A percentile compares a stretch with the other conserved stretches of the same genome.
phyloP scores from a whole-genome alignment of 352 stramenopile species.

The Phytophthora tubulina region DNA sequence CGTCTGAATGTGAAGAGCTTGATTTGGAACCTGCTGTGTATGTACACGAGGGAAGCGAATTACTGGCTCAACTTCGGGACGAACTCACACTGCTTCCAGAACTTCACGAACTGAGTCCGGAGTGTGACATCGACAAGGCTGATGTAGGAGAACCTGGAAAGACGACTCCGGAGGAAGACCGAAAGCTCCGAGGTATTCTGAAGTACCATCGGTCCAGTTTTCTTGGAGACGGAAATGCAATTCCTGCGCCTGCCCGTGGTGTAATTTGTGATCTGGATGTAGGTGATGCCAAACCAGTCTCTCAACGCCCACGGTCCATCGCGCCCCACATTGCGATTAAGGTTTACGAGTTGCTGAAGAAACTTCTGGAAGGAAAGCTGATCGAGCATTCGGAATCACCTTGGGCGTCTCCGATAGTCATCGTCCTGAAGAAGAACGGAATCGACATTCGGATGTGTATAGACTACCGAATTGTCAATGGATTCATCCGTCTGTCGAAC shows the following conservation, averaged over 20 bases:
- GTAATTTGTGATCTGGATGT: conserved; percentile 14
- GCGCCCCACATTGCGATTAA: not conserved
- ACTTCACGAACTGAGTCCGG: conserved; percentile 3
- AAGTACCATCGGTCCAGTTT: too few species aligned
- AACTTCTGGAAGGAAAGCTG: not conserved
- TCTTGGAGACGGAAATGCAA: too few species aligned
- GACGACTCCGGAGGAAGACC: not conserved
- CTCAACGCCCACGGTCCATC: not conserved
- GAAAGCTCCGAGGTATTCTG: not conserved
- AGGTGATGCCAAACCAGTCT: conserved; percentile 1
- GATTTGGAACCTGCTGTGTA: conserved; percentile 8
- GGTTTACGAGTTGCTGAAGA: not conserved
- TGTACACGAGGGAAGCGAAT: conserved; percentile 8
- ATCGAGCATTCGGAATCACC: conserved; percentile 3
- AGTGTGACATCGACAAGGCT: not conserved
- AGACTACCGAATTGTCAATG: not conserved
- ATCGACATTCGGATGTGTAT: not conserved
- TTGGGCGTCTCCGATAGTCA: conserved; percentile 10
- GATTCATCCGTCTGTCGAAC: too few species aligned
- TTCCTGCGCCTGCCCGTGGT: not conserved
- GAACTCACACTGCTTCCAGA: not conserved
- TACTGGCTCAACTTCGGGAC: not conserved
- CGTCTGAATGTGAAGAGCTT: not conserved
- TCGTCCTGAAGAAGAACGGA: conserved; percentile 10
- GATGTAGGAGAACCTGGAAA: not conserved